Evolutionary conservation across 1,284 basidiomycete genomes (phyloP).

Genomic region (Moesziomyces sp.): DNA sequence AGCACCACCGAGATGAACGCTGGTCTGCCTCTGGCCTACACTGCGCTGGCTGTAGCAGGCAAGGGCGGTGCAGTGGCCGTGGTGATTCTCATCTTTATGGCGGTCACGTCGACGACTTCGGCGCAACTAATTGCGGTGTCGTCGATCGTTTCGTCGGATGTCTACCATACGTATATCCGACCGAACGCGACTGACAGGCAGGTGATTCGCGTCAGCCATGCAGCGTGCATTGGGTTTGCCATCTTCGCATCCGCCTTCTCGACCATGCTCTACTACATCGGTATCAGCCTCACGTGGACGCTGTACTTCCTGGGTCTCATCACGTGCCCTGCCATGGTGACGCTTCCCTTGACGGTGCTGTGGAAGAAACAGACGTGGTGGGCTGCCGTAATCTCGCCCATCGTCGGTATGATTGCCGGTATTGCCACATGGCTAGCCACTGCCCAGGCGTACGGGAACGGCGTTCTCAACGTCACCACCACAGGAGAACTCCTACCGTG

Average conservation of each 20-base stretch:
- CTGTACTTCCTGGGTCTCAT: conserved; percentile 60
- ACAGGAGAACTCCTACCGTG: conserved; percentile 48
- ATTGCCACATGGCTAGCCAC: conserved; percentile 62
- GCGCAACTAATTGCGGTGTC: conserved; percentile 61
- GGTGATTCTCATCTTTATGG: conserved; percentile 61
- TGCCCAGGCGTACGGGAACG: conserved; percentile 49
- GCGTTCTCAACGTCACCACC: conserved; percentile 37
- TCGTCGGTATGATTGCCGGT: conserved; percentile 56
- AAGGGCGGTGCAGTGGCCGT: conserved; percentile 61
- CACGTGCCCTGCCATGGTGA: conserved; percentile 61
- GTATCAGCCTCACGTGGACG: conserved; percentile 59
- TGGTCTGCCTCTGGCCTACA: conserved; percentile 55
- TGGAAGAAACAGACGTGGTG: conserved; percentile 60
- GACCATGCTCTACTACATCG: conserved; percentile 53
- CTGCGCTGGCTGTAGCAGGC: conserved; percentile 52
- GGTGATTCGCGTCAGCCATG: conserved; percentile 50
- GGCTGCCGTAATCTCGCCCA: conserved; percentile 44
- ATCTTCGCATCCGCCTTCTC: conserved; percentile 50
- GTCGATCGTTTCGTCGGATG: conserved; percentile 53
- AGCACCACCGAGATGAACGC: conserved; percentile 40
- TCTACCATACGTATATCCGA: conserved; percentile 59
- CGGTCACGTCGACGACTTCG: conserved; percentile 54
- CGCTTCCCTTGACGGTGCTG: conserved; percentile 55
- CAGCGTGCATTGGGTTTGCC: conserved; percentile 56
- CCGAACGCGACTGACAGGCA: conserved; percentile 42